Evolutionary conservation across 2,329 filamentous ascomycete species (phyloP), one percentile per base, ranked within the genome.

Genomic region (Drechslerella dactyloides): DNA sequence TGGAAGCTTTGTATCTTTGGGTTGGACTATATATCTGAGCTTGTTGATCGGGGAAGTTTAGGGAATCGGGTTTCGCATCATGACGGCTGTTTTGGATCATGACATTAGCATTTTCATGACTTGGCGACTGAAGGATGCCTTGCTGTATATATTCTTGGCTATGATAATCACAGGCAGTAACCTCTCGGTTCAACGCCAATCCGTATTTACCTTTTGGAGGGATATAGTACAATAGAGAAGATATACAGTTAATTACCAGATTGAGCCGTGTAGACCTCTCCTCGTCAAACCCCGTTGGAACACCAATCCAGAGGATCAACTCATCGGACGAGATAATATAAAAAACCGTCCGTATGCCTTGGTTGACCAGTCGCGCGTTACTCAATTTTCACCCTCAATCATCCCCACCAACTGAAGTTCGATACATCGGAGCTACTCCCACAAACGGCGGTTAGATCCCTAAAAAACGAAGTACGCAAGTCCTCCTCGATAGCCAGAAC

Each of bases 21-120:
- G 83, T 3, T 84, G 82, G 83, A 83, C 83, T 7, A 81, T 83
- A 33, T 84, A 84, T 75, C 82, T 84, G 81, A 83, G 82, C 66
- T 75, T 84, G 33, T 80, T 83, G 7, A 82, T 73, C 17, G 69
- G 69, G 1, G 69, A 73, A 35, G 69, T 64, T 35, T 70, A 54
- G 37, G 15, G 23, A 19, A 5, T 23, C n/a, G n/a, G 5, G 3
- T 42, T 42, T 42, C 13, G 4, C n/a, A 42, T 7, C 13, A 37
- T 37, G 37, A 42, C 37, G 37, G 37, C 37, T 42, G 37, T 3
- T 42, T 17, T 33, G 8, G 27, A n/a, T 42, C 15, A 15, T 13
- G 37, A 42, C 11, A 42, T 17, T 42, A 4, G 37, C 37, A 42
- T 42, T 42, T 42, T 42, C 11, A 42, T 42, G n/a, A 17, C 13